Evolutionary conservation across 192 early-diverging fungal genomes (phyloP), one percentile per base, ranked within the genome.

Genomic region (Podila verticillata): DNA sequence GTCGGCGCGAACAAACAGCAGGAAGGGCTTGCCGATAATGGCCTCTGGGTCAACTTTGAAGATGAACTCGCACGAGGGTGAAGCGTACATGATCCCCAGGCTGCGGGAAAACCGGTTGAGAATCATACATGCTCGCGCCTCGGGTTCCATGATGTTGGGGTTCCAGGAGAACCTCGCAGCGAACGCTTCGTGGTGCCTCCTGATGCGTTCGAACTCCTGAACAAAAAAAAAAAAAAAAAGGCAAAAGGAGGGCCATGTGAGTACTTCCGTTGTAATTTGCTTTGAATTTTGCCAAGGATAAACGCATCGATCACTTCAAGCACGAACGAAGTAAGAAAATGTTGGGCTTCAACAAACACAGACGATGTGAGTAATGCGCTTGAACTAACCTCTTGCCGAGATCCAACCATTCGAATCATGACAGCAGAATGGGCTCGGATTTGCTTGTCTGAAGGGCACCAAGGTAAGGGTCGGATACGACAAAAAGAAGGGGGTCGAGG

Each of bases 121-220:
- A 24, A 83, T 66, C 73, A 83, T 71, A 69, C 82, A 83, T 2
- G 57, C 82, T 15, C 82, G 59, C 7, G 74, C 74, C 30, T 83
- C 82, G 20, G 70, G 74, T 19, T 70, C 70, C 7, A 83, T 61
- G 15, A 47, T 65, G 34, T 20, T 61, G 4, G 74, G 39, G 44
- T 83, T 74, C 82, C 82, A 83, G 22, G 68, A 68, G 56, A 44
- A 44, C 39, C 62, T 62, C 17, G 28, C 31, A 20, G 22, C 32
- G 32, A 79, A 79, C 1, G 75, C 75, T 28, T 63, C 28, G 56
- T 79, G 75, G 32, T 79, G 75, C n/a, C 69, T 63, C 59, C 26
- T 54, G 32, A 79, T 79, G 30, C 75, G 57, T 32, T 61, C 69
- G 35, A 72, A 79, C 51, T 78, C 75, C 75, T 78, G 54, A 12